These are phyloP conservation scores for Chalciporus pseudorubinellus DNA, from an alignment of 768 basidiomycete genomes.

Conservation along the genomic window DNA sequence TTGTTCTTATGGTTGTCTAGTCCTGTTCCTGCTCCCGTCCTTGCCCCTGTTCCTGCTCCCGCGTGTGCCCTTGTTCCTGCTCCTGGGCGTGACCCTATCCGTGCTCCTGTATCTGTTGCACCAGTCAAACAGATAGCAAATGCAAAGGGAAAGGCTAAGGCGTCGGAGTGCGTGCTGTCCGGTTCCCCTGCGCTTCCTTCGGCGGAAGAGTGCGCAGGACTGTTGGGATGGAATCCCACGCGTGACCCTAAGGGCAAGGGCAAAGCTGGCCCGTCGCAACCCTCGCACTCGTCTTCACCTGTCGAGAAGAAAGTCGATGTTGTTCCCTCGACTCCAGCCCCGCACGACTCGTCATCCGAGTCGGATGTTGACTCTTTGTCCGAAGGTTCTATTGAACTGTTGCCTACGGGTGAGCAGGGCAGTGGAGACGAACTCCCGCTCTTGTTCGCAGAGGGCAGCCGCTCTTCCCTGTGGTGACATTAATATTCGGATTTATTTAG, in stretches of 20 bases:
- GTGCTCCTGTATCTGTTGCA: not conserved
- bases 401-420: not conserved
- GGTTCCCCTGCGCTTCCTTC: too few species aligned
- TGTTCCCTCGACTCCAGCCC: too few species aligned
- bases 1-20: not conserved
- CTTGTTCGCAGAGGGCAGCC: too few species aligned
- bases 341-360: too few species aligned
- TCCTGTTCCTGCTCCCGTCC: not conserved
- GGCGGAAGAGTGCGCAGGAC: too few species aligned
- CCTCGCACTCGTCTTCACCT: not conserved
- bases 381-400: not conserved
- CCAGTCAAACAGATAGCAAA: not conserved
- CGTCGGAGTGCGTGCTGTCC: too few species aligned
- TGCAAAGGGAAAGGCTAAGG: not conserved
- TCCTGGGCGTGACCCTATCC: not conserved
- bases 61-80: not conserved
- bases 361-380: too few species aligned
- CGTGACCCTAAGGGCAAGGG: not conserved
- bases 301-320: too few species aligned
- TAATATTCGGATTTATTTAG: not conserved
- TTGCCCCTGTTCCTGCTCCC: not conserved
- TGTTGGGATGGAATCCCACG: too few species aligned
- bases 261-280: not conserved
- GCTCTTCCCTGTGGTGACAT: too few species aligned
- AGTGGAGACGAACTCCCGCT: not conserved